Conservation (phyloP, 148 eudicot genomes). For the Euryodendron excelsum region DNA sequence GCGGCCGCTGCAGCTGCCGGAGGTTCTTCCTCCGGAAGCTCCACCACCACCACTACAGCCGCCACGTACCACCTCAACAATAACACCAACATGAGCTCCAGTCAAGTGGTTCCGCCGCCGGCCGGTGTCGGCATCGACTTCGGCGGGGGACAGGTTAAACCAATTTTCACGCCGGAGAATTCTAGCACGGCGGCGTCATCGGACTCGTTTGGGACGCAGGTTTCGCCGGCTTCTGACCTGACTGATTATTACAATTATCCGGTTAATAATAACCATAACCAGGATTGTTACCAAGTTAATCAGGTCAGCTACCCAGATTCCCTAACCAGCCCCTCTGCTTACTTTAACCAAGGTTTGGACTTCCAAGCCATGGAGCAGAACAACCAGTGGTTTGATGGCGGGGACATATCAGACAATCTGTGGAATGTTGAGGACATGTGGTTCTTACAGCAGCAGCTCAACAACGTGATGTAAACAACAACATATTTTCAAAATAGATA, state of each 20-base stretch:
- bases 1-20: slow-evolving; percentile 51
- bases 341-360: slow-evolving; percentile 34
- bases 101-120: slow-evolving; percentile 25
- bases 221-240: slow-evolving; percentile 53
- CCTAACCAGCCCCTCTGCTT: slow-evolving; percentile 45
- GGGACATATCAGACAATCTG: slow-evolving; percentile 49
- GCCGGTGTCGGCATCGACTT: slow-evolving; percentile 27
- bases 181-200: slow-evolving; percentile 63
- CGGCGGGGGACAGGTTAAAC: slow-evolving; percentile 24
- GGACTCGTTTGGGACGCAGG: slow-evolving; percentile 60
- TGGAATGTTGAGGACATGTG: slow-evolving; percentile 74
- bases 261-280: slow-evolving; percentile 29
- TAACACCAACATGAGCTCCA: background rate
- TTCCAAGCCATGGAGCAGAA: slow-evolving; percentile 41
- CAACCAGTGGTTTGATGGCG: slow-evolving; percentile 35
- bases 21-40: slow-evolving; percentile 21
- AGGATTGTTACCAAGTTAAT: slow-evolving; percentile 40
- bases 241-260: slow-evolving; percentile 40
- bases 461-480: slow-evolving; percentile 15
- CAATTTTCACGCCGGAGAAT: slow-evolving; percentile 53
- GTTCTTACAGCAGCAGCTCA: slow-evolving; percentile 65
- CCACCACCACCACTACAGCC: slow-evolving; percentile 18
- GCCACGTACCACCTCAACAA: slow-evolving; percentile 19
- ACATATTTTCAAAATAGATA: too few relatives aligned
- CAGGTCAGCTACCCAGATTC: slow-evolving; percentile 31